Conservation (phyloP, 352 stramenopile genomes). For the Pythium biforme region DNA sequence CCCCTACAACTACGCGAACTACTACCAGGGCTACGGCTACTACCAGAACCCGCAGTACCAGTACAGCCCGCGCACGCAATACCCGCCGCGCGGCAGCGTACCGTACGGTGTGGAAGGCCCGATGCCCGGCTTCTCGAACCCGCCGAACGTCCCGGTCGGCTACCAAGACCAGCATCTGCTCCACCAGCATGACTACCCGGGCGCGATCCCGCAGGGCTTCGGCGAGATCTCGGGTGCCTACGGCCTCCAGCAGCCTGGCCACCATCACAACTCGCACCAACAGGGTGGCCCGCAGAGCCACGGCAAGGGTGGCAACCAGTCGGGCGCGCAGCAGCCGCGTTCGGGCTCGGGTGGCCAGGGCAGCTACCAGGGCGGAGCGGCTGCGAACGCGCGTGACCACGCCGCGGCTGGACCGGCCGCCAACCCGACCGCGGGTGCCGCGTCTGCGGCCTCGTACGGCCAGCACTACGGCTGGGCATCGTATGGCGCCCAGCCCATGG, state of each 20-base stretch:
- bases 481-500: conserved; percentile 73
- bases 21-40: conserved; percentile 88
- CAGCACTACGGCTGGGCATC: conserved; percentile 85
- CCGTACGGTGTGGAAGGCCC: conserved; percentile 83
- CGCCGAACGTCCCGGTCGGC: conserved; percentile 65
- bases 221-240: conserved; percentile 80
- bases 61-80: conserved; percentile 86
- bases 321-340: conserved; percentile 53
- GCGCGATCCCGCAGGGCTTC: conserved; percentile 73
- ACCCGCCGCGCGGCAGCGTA: conserved; percentile 77
- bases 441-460: conserved; percentile 46
- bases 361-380: conserved; percentile 51
- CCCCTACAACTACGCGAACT: conserved; percentile 84
- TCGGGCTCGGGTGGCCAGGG: conserved; percentile 52
- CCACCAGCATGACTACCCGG: conserved; percentile 81
- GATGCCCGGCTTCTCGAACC: conserved; percentile 77
- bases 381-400: conserved; percentile 49
- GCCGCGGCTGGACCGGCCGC: conserved; percentile 54
- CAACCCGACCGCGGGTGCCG: conserved; percentile 45
- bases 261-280: conserved; percentile 41
- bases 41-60: conserved; percentile 89
- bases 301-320: conserved; percentile 53
- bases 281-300: conserved; percentile 63
- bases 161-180: conserved; percentile 87
- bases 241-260: conserved; percentile 50